A percentile compares a stretch with the other conserved stretches of the same genome.
phyloP scores from a whole-genome alignment of 2,329 filamentous ascomycete genomes.

The Verticillium zaregamsianum region DNA sequence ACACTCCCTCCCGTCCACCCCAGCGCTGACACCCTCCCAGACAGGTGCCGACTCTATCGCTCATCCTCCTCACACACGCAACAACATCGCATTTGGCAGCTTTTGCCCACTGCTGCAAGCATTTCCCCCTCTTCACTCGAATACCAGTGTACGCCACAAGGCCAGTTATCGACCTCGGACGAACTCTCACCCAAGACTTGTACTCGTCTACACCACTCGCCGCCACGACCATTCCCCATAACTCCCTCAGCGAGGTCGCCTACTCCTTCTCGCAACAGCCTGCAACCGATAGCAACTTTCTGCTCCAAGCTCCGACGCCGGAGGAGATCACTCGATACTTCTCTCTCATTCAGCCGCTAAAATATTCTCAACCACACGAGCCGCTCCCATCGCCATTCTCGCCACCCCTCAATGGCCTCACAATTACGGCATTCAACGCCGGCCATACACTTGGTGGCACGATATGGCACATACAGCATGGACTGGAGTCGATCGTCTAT shows the following conservation, averaged over 20 bases:
- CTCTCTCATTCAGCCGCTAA: slow-evolving; percentile 81
- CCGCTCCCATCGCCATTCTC: slow-evolving; percentile 83
- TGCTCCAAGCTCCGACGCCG: slow-evolving; percentile 66
- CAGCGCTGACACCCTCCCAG: slow-evolving; percentile 37
- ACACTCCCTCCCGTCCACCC: neutral
- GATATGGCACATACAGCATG: slow-evolving; percentile 98
- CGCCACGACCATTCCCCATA: slow-evolving; percentile 72
- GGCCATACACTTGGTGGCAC: slow-evolving; percentile 94
- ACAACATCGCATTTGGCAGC: slow-evolving; percentile 89
- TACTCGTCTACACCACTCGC: slow-evolving; percentile 89
- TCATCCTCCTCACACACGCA: slow-evolving; percentile 92
- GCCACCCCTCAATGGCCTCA: slow-evolving; percentile 83
- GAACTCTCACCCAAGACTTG: slow-evolving; percentile 85
- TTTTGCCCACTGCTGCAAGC: slow-evolving; percentile 94
- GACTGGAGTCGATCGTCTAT: slow-evolving; percentile 94
- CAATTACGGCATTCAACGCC: slow-evolving; percentile 93
- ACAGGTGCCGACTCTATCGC: slow-evolving; percentile 84
- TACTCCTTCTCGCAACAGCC: slow-evolving; percentile 50
- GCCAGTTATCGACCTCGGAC: slow-evolving; percentile 88
- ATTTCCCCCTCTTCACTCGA: slow-evolving; percentile 85
- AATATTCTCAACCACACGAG: slow-evolving; percentile 95
- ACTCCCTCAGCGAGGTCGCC: slow-evolving; percentile 62
- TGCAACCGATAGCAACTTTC: slow-evolving; percentile 48
- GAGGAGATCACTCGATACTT: slow-evolving; percentile 95
- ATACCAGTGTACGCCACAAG: slow-evolving; percentile 93